Evolutionary conservation across 345 rosid genomes (phyloP).

Genomic region (Salix suchowensis): DNA sequence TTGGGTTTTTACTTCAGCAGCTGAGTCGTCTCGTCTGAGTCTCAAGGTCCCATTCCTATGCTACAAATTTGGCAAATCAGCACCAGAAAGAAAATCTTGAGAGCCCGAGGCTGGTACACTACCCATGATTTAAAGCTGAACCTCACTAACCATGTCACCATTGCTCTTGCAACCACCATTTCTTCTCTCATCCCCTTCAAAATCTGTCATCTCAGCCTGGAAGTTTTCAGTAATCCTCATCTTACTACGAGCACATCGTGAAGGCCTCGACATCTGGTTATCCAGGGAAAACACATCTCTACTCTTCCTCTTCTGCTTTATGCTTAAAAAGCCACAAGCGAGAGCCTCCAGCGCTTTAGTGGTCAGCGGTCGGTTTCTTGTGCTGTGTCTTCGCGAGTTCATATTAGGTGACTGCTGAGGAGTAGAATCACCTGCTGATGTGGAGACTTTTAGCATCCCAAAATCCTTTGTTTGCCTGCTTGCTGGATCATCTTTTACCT

Average conservation of each 20-base stretch:
- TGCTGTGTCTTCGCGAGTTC: constrained; percentile 45
- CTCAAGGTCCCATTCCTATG: not conserved
- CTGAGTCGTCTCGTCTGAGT: not conserved
- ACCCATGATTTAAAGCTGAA: not conserved
- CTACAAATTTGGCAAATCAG: not conserved
- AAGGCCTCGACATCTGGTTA: constrained; percentile 31
- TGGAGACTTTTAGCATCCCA: not conserved
- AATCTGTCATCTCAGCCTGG: constrained; percentile 1
- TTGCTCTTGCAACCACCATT: constrained; percentile 9
- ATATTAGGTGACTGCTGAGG: constrained; percentile 20
- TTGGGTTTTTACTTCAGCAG: not conserved
- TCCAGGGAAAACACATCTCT: constrained; percentile 25
- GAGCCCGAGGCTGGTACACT: not conserved
- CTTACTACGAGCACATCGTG: constrained; percentile 30
- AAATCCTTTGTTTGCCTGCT: constrained; percentile 7
- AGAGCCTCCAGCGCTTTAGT: constrained; percentile 59
- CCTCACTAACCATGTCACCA: not conserved
- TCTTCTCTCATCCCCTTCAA: constrained; percentile 8
- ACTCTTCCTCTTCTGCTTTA: constrained; percentile 44
- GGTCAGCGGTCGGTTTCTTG: constrained; percentile 51
- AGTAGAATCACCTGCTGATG: not conserved
- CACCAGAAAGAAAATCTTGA: not conserved
- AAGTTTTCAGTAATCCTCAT: constrained; percentile 3
- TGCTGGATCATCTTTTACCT: constrained; percentile 13
- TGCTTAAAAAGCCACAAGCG: constrained; percentile 44